Percentiles rank a stretch among this genome's conserved stretches.
These are phyloP conservation scores for Ganoderma resinaceum DNA, from an alignment of 1,284 basidiomycete genomes.

Conservation along the genomic window DNA sequence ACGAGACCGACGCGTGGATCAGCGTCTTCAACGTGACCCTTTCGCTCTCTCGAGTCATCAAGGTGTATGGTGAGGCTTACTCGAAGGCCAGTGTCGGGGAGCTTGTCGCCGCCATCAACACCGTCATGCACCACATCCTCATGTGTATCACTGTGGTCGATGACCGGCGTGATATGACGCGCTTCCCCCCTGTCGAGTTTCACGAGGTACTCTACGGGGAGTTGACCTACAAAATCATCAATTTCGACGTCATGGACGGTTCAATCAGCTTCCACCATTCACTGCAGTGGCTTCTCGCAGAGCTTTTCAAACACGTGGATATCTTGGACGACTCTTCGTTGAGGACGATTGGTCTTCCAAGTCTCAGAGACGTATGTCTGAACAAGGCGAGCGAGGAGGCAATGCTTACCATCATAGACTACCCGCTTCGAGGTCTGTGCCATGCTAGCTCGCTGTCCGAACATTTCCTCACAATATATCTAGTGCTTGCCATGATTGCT, in stretches of 20 bases:
- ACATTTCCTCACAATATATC: constrained; percentile 8
- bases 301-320: constrained; percentile 86
- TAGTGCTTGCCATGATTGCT: constrained; percentile 89
- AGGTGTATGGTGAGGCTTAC: constrained; percentile 87
- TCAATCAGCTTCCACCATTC: constrained; percentile 96
- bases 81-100: constrained; percentile 61
- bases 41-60: constrained; percentile 86
- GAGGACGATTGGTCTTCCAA: constrained; percentile 55
- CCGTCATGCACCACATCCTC: constrained; percentile 78
- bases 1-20: constrained; percentile 94
- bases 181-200: constrained; percentile 67
- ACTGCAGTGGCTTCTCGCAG: constrained; percentile 91
- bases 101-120: constrained; percentile 73
- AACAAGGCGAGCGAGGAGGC: constrained; percentile 66
- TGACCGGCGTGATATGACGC: constrained; percentile 68
- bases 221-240: constrained; percentile 64
- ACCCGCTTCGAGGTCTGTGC: constrained; percentile 78
- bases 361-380: constrained; percentile 67
- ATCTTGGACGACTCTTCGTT: constrained; percentile 65
- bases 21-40: constrained; percentile 93
- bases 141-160: constrained; percentile 72
- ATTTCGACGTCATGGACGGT: constrained; percentile 83
- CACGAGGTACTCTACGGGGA: constrained; percentile 74
- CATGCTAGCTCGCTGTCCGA: not conserved
- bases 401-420: constrained; percentile 81